Base-by-base conservation (phyloP, 768 basidiomycete genomes). In the Obba rivulosa region DNA sequence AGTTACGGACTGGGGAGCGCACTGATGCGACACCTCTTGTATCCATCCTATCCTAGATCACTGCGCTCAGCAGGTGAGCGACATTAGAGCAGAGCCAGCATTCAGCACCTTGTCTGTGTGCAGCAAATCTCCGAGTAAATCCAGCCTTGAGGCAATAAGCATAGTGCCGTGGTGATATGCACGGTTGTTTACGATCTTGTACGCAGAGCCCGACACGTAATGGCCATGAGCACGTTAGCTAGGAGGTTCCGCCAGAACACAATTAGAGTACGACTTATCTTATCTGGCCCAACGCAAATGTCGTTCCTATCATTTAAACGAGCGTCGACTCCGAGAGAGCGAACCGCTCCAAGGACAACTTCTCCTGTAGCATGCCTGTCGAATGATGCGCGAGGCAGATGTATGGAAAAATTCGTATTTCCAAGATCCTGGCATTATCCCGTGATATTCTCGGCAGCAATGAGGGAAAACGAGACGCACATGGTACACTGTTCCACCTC, bases 131-230 rank as follows among this genome's bases (percentile, higher is more conserved):
- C 89, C 86, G 8, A 99, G 69, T 5, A 78, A 74, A 28, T 77
- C 71, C 23, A 97, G 75, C 40, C 75, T 69, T 3, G 92, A 92
- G 8, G 89, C 85, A 18, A 98, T 87, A 22, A 99, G 79, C 96
- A 99, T 99, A 14, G 96, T 99, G 0, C 96, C 96, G 57, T 99
- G 96, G 58, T 98, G 95, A 68, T 97, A 98, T 7, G 93, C 92
- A 23, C 96, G 76, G 45, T 81, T 80, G 56, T 82, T 87, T 38
- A 87, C 85, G 47, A 99, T 89, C 69, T 96, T 97, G 71, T 96
- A 99, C 10, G 96, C 96, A 8, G 93, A 97, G 36, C 96, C 96
- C 41, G 95, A 98, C 52, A 97, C 85, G 92, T 98, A 63, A 50
- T 10, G 17, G 10, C 24, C 4, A 10, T n/a, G 34, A 37, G 14